These are phyloP conservation scores for Nasturtium officinale DNA, from an alignment of 345 rosid genomes.

Conservation along the genomic window DNA sequence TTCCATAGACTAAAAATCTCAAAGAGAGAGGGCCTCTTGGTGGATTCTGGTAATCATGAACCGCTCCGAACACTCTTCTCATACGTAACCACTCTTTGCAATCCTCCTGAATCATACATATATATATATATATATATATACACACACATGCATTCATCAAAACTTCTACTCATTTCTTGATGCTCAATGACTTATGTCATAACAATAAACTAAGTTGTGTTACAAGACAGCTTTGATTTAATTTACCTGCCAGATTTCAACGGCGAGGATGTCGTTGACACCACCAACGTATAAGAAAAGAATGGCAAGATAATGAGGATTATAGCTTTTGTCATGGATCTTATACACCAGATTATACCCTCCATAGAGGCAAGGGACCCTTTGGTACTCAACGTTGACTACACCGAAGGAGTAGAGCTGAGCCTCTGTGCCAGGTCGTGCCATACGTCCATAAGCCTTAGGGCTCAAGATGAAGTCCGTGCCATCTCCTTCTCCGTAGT, in stretches of 20 bases:
- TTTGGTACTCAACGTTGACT: slow-evolving; percentile 70
- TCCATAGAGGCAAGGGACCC: slow-evolving; percentile 62
- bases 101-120: slow-evolving; percentile 54
- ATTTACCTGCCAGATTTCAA: slow-evolving; percentile 68
- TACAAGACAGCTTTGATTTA: neutral
- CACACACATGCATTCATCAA: neutral
- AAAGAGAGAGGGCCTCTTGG: slow-evolving; percentile 55
- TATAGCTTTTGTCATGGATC: slow-evolving; percentile 70
- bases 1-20: slow-evolving; percentile 59
- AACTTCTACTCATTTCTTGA: neutral
- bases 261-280: slow-evolving; percentile 57
- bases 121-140: too few relatives aligned
- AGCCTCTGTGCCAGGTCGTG: slow-evolving; percentile 39
- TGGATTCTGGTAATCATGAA: slow-evolving; percentile 62
- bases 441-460: slow-evolving; percentile 62
- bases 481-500: slow-evolving; percentile 76
- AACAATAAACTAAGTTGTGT: neutral
- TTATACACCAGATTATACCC: slow-evolving; percentile 57
- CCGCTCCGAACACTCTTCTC: slow-evolving; percentile 80
- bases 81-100: slow-evolving; percentile 63
- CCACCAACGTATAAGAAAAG: slow-evolving; percentile 58
- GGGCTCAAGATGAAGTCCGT: slow-evolving; percentile 86
- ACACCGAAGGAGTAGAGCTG: slow-evolving; percentile 70
- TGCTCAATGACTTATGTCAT: neutral
- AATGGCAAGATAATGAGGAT: slow-evolving; percentile 69